Evolutionary conservation across 768 basidiomycete species (phyloP), one percentile per base, ranked within the genome.

Genomic region (Leucogyrophana mollusca): DNA sequence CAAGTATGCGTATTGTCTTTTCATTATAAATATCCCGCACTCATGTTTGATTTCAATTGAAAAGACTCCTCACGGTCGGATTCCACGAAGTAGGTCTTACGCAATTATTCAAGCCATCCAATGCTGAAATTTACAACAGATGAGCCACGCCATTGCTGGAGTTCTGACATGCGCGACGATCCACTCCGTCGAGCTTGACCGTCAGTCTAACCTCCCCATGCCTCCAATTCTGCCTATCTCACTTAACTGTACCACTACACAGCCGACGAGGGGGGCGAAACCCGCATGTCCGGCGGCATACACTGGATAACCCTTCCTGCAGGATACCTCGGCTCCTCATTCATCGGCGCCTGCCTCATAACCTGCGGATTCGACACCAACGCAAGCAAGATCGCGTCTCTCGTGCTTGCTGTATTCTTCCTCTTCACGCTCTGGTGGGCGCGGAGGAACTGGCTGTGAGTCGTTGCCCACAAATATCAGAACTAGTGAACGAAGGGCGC

Each of bases 391-490:
- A 58, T 93, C 36, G 92, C 90, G 1, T 81, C 80, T 17, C 64
- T 95, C 17, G 82, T 85, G 8, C 73, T 95, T 40, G 93, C 83
- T 8, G 87, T 64, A n/a, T 89, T 92, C 66, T 94, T 94, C 69
- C 53, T 94, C 24, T 74, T 94, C 55, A 93, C 90, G 1, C 73
- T 94, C 3, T 95, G 90, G 89, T 90, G 89, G 88, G 87, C 88
- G 7, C 73, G 86, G 40, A 74, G 71, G 52, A 88, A 87, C 58
- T 76, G 80, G 73, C 54, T 94, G 86, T 89, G 53, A 56, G 83
- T 68, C 20, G 34, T 16, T 37, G 16, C 16, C 7, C 35, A 16
- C 35, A 7, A 21, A 37, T 33, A n/a, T 30, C 27, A 13, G 27
- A 30, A 30, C 7, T 13, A 13, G 13, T 30, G 27, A 42, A 41